Evolutionary conservation across 83 land plant genomes (phyloP).

Genomic region (Diphasiastrum complanatum): DNA sequence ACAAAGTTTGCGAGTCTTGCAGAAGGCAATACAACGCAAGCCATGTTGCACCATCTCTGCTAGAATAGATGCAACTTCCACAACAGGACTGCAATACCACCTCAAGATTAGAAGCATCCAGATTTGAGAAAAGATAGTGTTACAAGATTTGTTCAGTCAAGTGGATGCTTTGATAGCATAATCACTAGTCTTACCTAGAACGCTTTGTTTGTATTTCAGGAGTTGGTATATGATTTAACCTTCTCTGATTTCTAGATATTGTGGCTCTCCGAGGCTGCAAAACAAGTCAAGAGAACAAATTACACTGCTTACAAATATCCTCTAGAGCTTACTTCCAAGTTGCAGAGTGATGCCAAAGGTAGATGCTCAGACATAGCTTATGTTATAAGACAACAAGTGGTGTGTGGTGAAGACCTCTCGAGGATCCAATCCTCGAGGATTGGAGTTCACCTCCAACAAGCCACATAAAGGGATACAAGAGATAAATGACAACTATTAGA

Average conservation of each 20-base stretch:
- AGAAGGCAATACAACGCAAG: conserved; percentile 88
- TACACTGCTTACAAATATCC: too few species aligned
- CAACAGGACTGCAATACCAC: conserved; percentile 59
- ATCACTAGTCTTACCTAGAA: conserved; percentile 19
- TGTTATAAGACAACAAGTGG: too few species aligned
- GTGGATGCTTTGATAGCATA: neutral
- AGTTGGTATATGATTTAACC: neutral
- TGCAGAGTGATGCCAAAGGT: too few species aligned
- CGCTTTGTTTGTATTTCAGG: conserved; percentile 21
- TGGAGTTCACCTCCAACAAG: too few species aligned
- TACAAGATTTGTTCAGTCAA: neutral
- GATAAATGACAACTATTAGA: too few species aligned
- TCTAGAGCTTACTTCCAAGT: too few species aligned
- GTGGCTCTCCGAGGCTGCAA: neutral
- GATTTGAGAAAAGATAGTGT: neutral
- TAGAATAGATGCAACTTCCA: conserved; percentile 61
- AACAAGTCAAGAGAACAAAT: too few species aligned
- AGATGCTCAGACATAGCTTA: too few species aligned
- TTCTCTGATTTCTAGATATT: conserved; percentile 11
- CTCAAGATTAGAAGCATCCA: neutral
- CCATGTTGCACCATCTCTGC: conserved; percentile 99
- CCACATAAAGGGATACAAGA: too few species aligned
- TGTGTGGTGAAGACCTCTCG: too few species aligned
- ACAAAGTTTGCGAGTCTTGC: conserved; percentile 87
- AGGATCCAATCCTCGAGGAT: too few species aligned